These are phyloP conservation scores for Phytomonas sp. DNA, from an alignment of 208 protist species.

Conservation along the genomic window DNA sequence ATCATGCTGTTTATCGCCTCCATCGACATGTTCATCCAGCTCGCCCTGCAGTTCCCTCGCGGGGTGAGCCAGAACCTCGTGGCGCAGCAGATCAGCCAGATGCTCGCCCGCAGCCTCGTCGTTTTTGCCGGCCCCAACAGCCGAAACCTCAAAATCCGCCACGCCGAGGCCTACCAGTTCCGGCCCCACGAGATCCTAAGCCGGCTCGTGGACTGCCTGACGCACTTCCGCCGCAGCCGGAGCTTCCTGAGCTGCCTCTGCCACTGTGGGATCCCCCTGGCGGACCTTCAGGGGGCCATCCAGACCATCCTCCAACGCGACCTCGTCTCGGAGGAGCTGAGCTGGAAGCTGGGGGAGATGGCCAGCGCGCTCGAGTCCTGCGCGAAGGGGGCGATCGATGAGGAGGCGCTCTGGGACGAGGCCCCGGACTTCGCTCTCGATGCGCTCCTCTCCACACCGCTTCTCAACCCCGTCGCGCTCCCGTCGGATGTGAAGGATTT, in stretches of 20 bases:
- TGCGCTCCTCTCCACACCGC: conserved; percentile 70
- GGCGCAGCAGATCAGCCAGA: conserved; percentile 78
- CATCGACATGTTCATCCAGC: conserved; percentile 84
- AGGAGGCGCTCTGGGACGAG: conserved; percentile 80
- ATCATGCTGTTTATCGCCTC: conserved; percentile 72
- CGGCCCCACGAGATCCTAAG: conserved; percentile 67
- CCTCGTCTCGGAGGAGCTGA: conserved; percentile 52
- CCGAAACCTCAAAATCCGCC: conserved; percentile 69
- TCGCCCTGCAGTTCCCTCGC: conserved; percentile 58
- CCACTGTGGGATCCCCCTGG: conserved; percentile 61
- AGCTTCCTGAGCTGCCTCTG: conserved; percentile 74
- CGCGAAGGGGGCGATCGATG: conserved; percentile 48
- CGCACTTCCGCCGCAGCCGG: conserved; percentile 54
- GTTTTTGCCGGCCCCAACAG: conserved; percentile 75
- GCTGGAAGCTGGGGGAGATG: conserved; percentile 64
- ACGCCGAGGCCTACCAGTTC: conserved; percentile 72
- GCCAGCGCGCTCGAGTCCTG: conserved; percentile 28
- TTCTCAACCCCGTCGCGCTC: conserved; percentile 69
- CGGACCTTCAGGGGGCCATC: conserved; percentile 49
- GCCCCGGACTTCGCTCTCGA: conserved; percentile 82
- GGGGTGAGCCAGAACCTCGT: conserved; percentile 87
- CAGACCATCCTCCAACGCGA: conserved; percentile 46
- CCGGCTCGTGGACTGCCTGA: conserved; percentile 73
- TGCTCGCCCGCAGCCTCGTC: conserved; percentile 75
- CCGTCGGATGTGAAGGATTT: conserved; percentile 77